Base-by-base conservation (phyloP, 306 rosid species). In the Cicer judaicum region DNA sequence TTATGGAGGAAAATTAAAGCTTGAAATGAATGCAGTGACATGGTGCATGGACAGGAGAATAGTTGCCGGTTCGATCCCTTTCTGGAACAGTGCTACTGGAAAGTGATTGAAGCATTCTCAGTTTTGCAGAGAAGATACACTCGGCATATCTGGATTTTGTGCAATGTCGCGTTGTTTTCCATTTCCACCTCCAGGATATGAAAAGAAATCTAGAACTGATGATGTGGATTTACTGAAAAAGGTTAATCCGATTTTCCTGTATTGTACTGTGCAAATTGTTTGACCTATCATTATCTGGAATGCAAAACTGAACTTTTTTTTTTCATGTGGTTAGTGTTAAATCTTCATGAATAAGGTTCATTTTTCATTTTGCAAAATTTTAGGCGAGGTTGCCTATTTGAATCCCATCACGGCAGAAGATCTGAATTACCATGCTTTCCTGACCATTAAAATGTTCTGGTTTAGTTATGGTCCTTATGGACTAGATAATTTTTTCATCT, bases 161-260 rank as follows among this genome's bases (percentile, higher is more conserved):
- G 92, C 98, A 82, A 93, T 93, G 98, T 93, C 97, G 80, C 98
- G 98, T 73, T 93, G 98, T 91, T 93, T 88, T 86, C 91, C 98
- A 63, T 93, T 93, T 82, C 94, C 92, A 36, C 97, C 96, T 46
- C 91, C 92, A 21, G 98, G 97, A 83, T 93, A 91, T 88, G 91
- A 84, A 86, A 91, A 88, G 88, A 88, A 86, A 82, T 71, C 84
- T 80, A 82, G 84, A 82, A 72, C 86, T 10, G 91, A 88, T 77
- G 89, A 89, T 44, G 87, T 70, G 61, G 84, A 91, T 79, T 78
- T 87, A 55, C 80, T 88, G 13, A 87, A 83, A 82, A 87, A 93
- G 98, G 98, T 93, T 84, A 68, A 63, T 75, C 49, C 42, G 40
- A 75, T 84, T 70, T 75, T 75, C 79, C 55, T 85, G 19, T 68